Evolutionary conservation across 257 asterid species (phyloP).

Genomic region (Ilex asprella): DNA sequence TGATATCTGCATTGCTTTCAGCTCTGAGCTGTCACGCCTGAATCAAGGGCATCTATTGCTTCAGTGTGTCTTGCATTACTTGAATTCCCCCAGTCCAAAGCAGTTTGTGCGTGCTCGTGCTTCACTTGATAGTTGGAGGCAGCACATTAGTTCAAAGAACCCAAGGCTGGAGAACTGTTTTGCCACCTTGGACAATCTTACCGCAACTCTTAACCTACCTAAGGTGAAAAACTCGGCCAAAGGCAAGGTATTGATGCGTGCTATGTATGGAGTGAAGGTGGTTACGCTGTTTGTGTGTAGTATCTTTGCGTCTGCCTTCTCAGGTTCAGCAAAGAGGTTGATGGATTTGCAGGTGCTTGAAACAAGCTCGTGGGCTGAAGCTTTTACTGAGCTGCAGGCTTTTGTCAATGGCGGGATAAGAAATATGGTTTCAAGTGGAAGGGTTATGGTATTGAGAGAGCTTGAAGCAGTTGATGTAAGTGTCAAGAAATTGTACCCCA

Average conservation of each 20-base stretch:
- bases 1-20: conserved; percentile 73
- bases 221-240: conserved; percentile 76
- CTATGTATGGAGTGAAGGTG: conserved; percentile 72
- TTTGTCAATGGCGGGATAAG: conserved; percentile 55
- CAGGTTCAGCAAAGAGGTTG: conserved; percentile 61
- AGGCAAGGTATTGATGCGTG: conserved; percentile 79
- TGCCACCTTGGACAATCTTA: conserved; percentile 47
- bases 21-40: conserved; percentile 71
- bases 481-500: conserved; percentile 53
- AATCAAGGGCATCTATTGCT: conserved; percentile 79
- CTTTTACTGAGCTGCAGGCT: conserved; percentile 44
- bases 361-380: conserved; percentile 50
- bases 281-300: conserved; percentile 61
- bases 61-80: conserved; percentile 41
- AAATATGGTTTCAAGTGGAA: conserved; percentile 28
- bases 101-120: conserved; percentile 50
- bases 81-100: conserved; percentile 32
- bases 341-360: conserved; percentile 41
- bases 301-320: conserved; percentile 60
- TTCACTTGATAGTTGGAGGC: conserved; percentile 70
- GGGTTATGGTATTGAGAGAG: conserved; percentile 52
- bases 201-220: conserved; percentile 58
- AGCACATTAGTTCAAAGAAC: conserved; percentile 53
- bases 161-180: conserved; percentile 60
- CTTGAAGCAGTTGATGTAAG: conserved; percentile 53